Base-by-base conservation (phyloP, 805 yeast genomes). In the Cyberlindnera sargentensis region DNA sequence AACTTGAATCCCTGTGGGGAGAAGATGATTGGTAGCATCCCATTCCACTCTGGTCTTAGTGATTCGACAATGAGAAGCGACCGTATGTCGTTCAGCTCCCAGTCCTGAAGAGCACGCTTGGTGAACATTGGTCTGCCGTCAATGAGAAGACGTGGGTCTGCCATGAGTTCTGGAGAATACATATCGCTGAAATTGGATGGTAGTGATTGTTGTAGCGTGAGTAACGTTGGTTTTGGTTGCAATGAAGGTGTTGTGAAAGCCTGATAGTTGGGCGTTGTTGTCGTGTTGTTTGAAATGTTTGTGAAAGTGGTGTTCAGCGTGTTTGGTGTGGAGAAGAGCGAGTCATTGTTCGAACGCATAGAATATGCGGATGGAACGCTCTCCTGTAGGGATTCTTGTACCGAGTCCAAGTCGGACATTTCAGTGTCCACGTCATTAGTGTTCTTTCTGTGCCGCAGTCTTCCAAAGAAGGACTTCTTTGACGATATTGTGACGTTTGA, bases 1-100 rank as follows among this genome's bases (percentile, higher is more conserved):
- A 80, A 62, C 41, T 69, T 62, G 57, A 80, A 79, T 5, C 59
- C 64, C 37, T 52, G 50, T 24, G 61, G 60, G 1, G 55, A 40
- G 34, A 51, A 48, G 5, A 77, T 64, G 24, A 58, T 53, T 0
- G 86, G 87, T 5, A 80, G 44, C 43, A 63, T 66, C 6, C 66
- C 66, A 11, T 68, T 64, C 87, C 88, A 82, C 53, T 75, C 80
- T 5, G 78, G 77, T 40, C 62, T 64, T 33, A 75, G 50, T 26
- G 42, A 41, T 26, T 50, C 57, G 24, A 80, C 67, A 27, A 84
- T 78, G 32, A 84, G 63, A 28, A 82, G 60, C 2, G 88, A 79
- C 36, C 91, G 65, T 20, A 80, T 64, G 57, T 82, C 90, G 59
- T 84, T 84, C 40, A 80, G 56, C 39, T 75, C 80, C 91, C 91